Percentiles rank a stretch among this genome's conserved stretches.
Conservation (phyloP, 805 yeast genomes). For the Candida jianshihensis region DNA sequence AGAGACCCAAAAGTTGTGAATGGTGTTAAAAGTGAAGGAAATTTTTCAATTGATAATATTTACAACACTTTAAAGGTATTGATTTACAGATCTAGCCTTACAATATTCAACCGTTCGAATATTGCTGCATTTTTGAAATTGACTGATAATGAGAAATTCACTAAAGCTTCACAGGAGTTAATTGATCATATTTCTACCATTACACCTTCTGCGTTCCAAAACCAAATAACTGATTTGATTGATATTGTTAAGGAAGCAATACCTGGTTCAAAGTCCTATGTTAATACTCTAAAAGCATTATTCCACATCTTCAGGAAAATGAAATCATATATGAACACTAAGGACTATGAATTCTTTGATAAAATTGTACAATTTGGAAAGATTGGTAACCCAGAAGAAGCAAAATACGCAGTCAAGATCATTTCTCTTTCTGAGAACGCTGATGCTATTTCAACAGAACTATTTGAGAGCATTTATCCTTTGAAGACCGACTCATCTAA, state of each 20-base stretch:
- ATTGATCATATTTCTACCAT: constrained; percentile 52
- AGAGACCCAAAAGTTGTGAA: constrained; percentile 44
- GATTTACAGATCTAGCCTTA: constrained; percentile 52
- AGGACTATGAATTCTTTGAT: constrained; percentile 33
- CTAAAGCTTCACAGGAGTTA: constrained; percentile 40
- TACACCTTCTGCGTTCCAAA: constrained; percentile 58
- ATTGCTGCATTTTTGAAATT: constrained; percentile 45
- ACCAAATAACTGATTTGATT: constrained; percentile 47
- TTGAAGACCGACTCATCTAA: constrained; percentile 29
- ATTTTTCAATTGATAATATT: constrained; percentile 42
- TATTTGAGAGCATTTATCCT: constrained; percentile 44
- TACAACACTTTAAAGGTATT: constrained; percentile 48
- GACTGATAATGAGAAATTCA: constrained; percentile 25
- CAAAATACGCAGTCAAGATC: constrained; percentile 57
- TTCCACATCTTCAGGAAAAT: constrained; percentile 49
- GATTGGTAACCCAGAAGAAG: constrained; percentile 51
- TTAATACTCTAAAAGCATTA: constrained; percentile 46
- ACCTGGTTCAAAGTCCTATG: constrained; percentile 18
- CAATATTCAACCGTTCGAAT: constrained; percentile 61
- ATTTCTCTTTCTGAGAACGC: constrained; percentile 40
- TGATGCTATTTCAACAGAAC: constrained; percentile 31
- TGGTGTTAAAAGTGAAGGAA: constrained; percentile 23
- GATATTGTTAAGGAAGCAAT: constrained; percentile 26
- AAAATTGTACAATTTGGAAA: constrained; percentile 39
- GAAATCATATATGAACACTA: constrained; percentile 40